phyloP scores from a whole-genome alignment of 2,329 filamentous ascomycete species.

The Cylindrodendrum hubeiense region DNA sequence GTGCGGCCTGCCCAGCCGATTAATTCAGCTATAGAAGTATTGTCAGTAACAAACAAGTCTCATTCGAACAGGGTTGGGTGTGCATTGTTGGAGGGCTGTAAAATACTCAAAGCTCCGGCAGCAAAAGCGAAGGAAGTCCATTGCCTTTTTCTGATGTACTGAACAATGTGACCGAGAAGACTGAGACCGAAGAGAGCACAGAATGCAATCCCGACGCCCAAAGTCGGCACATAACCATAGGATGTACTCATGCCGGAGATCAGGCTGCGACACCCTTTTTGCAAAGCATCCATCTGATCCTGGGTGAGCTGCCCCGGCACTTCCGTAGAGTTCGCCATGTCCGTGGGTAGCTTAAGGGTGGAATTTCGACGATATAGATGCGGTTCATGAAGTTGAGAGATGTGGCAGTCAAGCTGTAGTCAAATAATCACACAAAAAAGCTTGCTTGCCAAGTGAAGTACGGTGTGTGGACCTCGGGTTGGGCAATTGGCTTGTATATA shows the following conservation, averaged over 20 bases:
- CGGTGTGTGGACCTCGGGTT: neutral
- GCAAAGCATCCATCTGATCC: neutral
- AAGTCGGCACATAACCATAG: conserved; percentile 4
- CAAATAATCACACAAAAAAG: neutral
- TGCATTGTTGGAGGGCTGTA: neutral
- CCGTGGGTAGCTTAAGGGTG: neutral
- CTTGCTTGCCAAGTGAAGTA: neutral
- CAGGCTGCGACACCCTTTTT: neutral
- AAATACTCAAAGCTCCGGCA: neutral
- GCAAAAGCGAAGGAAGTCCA: conserved; percentile 1
- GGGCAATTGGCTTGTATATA: neutral
- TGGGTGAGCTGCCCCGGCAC: neutral
- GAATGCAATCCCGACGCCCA: conserved; percentile 3
- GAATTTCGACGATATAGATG: neutral
- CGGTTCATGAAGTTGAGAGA: neutral
- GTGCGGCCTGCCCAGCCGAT: conserved; percentile 10
- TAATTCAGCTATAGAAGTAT: neutral
- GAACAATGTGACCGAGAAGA: neutral
- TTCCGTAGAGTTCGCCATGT: neutral
- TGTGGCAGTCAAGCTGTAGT: neutral
- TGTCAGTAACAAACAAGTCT: neutral
- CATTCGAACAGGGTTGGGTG: neutral
- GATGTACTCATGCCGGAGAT: neutral
- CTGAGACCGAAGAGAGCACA: neutral
- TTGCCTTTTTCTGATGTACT: neutral